Evolutionary conservation across 495 filamentous ascomycete genomes (phyloP).

Genomic region (Xanthoparmelia taractica): DNA sequence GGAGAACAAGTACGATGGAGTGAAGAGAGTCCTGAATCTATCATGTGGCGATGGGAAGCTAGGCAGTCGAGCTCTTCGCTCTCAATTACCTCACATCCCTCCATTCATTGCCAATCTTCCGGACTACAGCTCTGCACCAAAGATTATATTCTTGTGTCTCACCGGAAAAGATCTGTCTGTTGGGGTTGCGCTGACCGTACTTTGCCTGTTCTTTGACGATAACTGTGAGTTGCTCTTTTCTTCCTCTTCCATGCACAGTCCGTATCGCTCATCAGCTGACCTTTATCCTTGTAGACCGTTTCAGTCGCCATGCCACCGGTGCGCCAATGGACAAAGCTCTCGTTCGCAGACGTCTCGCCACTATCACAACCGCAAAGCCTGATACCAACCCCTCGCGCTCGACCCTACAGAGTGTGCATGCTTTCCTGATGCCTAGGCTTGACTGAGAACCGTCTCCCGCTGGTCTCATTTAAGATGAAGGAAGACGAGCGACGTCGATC

Average conservation of each 20-base stretch:
- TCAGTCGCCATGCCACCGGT: conserved; percentile 28
- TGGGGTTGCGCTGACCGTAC: conserved; percentile 51
- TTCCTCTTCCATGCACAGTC: conserved; percentile 7
- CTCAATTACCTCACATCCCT: conserved; percentile 51
- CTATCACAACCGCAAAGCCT: conserved; percentile 65
- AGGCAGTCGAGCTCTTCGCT: conserved; percentile 67
- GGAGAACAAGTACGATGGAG: conserved; percentile 26
- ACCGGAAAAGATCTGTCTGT: conserved; percentile 60
- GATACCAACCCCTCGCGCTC: conserved; percentile 71
- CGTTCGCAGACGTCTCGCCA: conserved; percentile 66
- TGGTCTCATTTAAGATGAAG: not conserved
- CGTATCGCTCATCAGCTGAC: conserved; percentile 11
- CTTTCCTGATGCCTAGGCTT: conserved; percentile 59
- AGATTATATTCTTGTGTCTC: conserved; percentile 52
- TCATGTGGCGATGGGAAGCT: conserved; percentile 58
- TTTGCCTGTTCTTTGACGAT: conserved; percentile 56
- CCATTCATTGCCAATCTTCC: conserved; percentile 33
- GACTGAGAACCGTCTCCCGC: not conserved
- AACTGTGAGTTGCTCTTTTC: conserved; percentile 35
- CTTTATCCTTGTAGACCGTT: conserved; percentile 28
- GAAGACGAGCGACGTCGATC: not conserved
- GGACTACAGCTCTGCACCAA: conserved; percentile 22
- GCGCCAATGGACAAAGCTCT: conserved; percentile 57
- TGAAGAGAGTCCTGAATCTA: conserved; percentile 49
- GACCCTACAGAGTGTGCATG: conserved; percentile 80